These are phyloP conservation scores for Yamadazyma sp. DNA, from an alignment of 1,139 yeast genomes.

Conservation along the genomic window DNA sequence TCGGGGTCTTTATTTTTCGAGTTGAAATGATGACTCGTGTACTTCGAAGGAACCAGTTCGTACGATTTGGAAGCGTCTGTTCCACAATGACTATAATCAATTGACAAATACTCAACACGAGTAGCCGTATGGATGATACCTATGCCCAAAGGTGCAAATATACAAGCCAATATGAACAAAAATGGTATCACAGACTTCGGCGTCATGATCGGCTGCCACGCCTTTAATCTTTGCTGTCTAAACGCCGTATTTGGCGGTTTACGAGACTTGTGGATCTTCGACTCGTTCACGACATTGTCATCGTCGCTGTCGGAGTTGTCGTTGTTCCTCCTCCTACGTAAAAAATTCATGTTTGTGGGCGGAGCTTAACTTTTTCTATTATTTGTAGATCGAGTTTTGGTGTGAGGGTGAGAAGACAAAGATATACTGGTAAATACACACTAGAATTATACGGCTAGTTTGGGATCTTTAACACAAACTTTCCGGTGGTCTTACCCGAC, in stretches of 20 bases:
- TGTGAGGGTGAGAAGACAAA: neutral
- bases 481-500: constrained; percentile 76
- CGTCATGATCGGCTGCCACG: constrained; percentile 82
- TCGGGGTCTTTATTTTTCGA: constrained; percentile 37
- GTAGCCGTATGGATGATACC: constrained; percentile 61
- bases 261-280: constrained; percentile 48
- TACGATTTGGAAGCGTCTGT: constrained; percentile 35
- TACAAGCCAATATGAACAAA: constrained; percentile 57
- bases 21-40: constrained; percentile 55
- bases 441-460: too few relatives aligned
- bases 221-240: constrained; percentile 69
- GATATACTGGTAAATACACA: neutral
- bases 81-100: constrained; percentile 62
- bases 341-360: constrained; percentile 32
- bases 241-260: constrained; percentile 80
- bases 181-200: constrained; percentile 76
- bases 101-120: constrained; percentile 56
- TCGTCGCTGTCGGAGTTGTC: constrained; percentile 28
- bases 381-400: constrained; percentile 1
- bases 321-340: constrained; percentile 35
- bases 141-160: constrained; percentile 74
- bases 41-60: constrained; percentile 49
- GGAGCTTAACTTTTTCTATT: too few relatives aligned
- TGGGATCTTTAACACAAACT: constrained; percentile 55
- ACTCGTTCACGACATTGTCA: constrained; percentile 19